Base-by-base conservation (phyloP, 1,284 basidiomycete genomes). In the Austropuccinia psidii region DNA sequence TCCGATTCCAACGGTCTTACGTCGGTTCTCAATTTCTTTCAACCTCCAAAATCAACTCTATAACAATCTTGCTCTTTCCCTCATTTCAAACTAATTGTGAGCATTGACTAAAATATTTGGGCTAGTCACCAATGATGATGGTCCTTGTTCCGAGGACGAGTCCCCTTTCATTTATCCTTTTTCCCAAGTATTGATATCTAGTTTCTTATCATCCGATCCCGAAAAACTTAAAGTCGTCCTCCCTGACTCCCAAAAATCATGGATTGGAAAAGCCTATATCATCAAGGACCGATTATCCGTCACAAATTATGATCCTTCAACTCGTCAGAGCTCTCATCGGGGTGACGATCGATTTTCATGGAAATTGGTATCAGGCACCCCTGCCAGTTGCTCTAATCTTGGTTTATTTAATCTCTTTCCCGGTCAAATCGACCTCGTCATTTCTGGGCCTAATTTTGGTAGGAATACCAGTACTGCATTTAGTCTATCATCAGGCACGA, bases 331-430 rank as follows among this genome's bases (percentile, higher is more conserved):
- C 24, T 47, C 55, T 19, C 27, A 55, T n/a, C 24, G 35, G 43
- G 4, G 35, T 39, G 37, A 60, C 2, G 6, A 41, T 19, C 5
- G 60, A 45, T 39, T 37, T 19, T 29, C 50, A 11, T 70, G 67
- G 67, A 60, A 33, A 33, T 60, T 70, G 27, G 41, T 70, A 9
- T 58, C 54, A 17, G 67, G 55, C 39, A 93, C 91, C 13, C 91
- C 91, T 1, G 91, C 93, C 3, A 90, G 92, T 1, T 96, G 93
- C 80, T 85, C 90, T 1, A 95, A 94, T 78, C 87, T 96, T 73
- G 91, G 85, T 0, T 82, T 96, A 52, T 90, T 95, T 80, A 95
- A 95, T 79, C 79, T 96, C 19, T 95, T 88, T 80, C 87, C 87
- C 0, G 87, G 85, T 39, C 83, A 90, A 79, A 90, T 96, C 45